Evolutionary conservation across 2,329 filamentous ascomycete genomes (phyloP).

Genomic region (Thermochaetoides dissita): DNA sequence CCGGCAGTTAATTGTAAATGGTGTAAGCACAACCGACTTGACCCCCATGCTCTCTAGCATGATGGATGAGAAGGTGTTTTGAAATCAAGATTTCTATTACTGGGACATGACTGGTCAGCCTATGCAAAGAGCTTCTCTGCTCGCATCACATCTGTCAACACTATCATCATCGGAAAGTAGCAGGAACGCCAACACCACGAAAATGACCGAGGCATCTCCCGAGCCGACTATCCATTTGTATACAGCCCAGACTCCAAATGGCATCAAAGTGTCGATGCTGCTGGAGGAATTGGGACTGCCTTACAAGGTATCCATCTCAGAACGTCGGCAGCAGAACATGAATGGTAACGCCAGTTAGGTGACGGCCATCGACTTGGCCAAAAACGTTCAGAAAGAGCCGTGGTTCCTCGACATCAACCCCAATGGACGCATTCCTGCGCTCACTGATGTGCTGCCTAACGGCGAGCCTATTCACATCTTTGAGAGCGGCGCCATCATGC

Average conservation of each 20-base stretch:
- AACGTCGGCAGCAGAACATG: background rate
- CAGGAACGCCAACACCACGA: slow-evolving; percentile 11
- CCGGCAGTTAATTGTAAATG: too few species aligned
- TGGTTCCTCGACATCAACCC: slow-evolving; percentile 91
- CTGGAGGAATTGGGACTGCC: slow-evolving; percentile 72
- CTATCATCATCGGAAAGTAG: background rate
- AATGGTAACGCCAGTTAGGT: slow-evolving; percentile 18
- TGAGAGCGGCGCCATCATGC: slow-evolving; percentile 70
- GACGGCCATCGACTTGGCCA: slow-evolving; percentile 49
- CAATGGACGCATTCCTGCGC: slow-evolving; percentile 78
- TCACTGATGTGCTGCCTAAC: slow-evolving; percentile 66
- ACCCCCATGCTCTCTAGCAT: too few species aligned
- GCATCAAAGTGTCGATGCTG: slow-evolving; percentile 77
- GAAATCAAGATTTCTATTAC: too few species aligned
- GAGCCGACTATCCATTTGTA: slow-evolving; percentile 60
- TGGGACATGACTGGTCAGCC: too few species aligned
- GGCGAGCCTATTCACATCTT: slow-evolving; percentile 64
- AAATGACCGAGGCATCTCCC: slow-evolving; percentile 31
- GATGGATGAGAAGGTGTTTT: too few species aligned
- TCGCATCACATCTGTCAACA: slow-evolving; percentile 5
- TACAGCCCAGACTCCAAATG: slow-evolving; percentile 73
- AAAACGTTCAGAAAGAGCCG: slow-evolving; percentile 29
- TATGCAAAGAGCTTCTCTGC: slow-evolving; percentile 1
- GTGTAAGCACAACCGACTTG: too few species aligned
- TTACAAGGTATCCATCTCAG: slow-evolving; percentile 45